A percentile compares a stretch with the other conserved stretches of the same genome.
phyloP scores from a whole-genome alignment of 2,329 filamentous ascomycete species.

The Pyricularia pennisetigena region DNA sequence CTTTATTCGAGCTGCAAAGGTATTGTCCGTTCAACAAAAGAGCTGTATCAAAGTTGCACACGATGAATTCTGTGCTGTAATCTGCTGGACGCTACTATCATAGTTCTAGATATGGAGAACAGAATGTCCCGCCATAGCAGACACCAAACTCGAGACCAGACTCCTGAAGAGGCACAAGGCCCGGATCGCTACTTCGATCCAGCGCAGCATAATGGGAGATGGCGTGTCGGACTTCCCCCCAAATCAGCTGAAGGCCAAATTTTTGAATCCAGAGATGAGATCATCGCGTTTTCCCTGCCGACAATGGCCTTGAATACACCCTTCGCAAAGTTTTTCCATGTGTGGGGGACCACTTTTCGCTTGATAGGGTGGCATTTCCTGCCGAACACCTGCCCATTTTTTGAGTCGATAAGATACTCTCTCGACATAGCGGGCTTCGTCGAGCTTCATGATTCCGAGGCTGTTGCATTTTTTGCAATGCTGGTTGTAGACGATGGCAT shows the following conservation, averaged over 20 bases:
- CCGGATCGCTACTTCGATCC: not conserved
- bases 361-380: not conserved
- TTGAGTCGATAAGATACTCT: not conserved
- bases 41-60: not conserved
- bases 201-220: not conserved
- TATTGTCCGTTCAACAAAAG: not conserved
- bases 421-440: not conserved
- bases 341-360: not conserved
- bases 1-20: not conserved
- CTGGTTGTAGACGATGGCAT: not conserved
- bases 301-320: not conserved
- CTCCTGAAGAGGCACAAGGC: not conserved
- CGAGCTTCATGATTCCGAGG: not conserved
- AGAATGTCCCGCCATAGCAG: not conserved
- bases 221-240: not conserved
- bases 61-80: not conserved
- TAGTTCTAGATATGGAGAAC: not conserved
- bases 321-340: not conserved
- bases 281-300: not conserved
- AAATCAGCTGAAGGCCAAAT: not conserved
- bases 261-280: not conserved
- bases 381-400: not conserved
- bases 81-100: not conserved
- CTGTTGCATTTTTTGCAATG: not conserved
- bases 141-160: not conserved